Percentiles rank a stretch among this genome's conserved stretches.
Evolutionary conservation across 331 rosid genomes (phyloP).

Genomic region (Quercus lobata): DNA sequence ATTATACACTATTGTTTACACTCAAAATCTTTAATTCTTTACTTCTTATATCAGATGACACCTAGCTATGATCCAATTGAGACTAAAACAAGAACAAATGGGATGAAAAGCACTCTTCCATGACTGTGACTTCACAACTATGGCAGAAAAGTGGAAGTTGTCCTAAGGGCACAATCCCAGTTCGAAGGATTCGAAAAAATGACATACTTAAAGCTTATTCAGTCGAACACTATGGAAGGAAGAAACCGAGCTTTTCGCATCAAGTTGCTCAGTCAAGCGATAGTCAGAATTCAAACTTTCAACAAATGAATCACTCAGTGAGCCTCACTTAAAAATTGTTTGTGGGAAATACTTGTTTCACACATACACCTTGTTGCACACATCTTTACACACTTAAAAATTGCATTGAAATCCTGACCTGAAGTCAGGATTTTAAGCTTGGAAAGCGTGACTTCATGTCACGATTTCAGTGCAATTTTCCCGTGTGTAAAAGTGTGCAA

Average conservation of each 20-base stretch:
- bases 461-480: too few relatives aligned
- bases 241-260: constrained; percentile 26
- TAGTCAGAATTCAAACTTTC: constrained; percentile 25
- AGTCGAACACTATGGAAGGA: constrained; percentile 48
- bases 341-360: background rate
- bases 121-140: constrained; percentile 25
- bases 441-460: too few relatives aligned
- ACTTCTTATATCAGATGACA: constrained; percentile 33
- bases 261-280: constrained; percentile 11
- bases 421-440: too few relatives aligned
- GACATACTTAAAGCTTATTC: constrained; percentile 33
- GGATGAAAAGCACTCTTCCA: constrained; percentile 3
- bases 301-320: constrained; percentile 47
- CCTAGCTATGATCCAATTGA: constrained; percentile 30
- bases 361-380: too few relatives aligned
- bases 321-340: background rate
- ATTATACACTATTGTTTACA: too few relatives aligned
- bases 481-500: too few relatives aligned
- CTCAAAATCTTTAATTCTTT: too few relatives aligned
- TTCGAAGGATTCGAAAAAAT: constrained; percentile 39
- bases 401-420: too few relatives aligned
- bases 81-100: constrained; percentile 14
- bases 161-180: constrained; percentile 50
- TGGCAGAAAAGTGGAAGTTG: constrained; percentile 64
- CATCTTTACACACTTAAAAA: too few relatives aligned